Evolutionary conservation across 192 early-diverging fungal species (phyloP).

Genomic region (Spizellomyces punctatus): DNA sequence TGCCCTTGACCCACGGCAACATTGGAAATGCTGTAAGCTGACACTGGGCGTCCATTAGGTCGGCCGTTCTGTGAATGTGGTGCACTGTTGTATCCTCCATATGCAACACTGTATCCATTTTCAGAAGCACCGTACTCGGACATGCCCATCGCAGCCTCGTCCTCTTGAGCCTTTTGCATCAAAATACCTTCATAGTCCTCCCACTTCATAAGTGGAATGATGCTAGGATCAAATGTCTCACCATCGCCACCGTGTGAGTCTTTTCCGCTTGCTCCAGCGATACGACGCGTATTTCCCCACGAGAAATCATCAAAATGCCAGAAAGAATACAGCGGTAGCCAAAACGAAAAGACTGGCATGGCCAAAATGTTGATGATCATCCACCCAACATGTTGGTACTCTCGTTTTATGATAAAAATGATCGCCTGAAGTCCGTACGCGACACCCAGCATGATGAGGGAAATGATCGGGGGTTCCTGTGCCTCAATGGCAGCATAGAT

Average conservation of each 20-base stretch:
- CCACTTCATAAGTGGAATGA: conserved; percentile 48
- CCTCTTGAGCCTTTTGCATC: conserved; percentile 9
- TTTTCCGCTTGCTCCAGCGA: conserved; percentile 82
- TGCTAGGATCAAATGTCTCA: conserved; percentile 50
- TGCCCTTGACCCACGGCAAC: background rate
- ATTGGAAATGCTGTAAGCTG: background rate
- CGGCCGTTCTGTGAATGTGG: background rate
- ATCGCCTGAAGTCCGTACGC: conserved; percentile 90
- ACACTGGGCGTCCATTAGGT: background rate
- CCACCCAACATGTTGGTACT: conserved; percentile 82
- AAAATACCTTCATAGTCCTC: conserved; percentile 40
- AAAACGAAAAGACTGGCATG: conserved; percentile 82
- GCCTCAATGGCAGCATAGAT: conserved; percentile 41
- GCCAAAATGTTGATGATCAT: conserved; percentile 94
- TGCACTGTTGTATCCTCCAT: background rate
- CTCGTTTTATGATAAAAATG: conserved; percentile 84
- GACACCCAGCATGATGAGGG: conserved; percentile 80
- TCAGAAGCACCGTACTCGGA: conserved; percentile 19
- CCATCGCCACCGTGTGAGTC: conserved; percentile 61
- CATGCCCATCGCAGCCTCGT: background rate
- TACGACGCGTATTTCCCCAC: conserved; percentile 94
- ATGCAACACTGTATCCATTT: background rate
- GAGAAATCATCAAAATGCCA: conserved; percentile 99
- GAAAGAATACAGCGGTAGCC: conserved; percentile 75
- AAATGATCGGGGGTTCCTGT: conserved; percentile 65